These are phyloP conservation scores for Aspergillus candidus DNA, from an alignment of 2,329 filamentous ascomycete species.

Conservation along the genomic window DNA sequence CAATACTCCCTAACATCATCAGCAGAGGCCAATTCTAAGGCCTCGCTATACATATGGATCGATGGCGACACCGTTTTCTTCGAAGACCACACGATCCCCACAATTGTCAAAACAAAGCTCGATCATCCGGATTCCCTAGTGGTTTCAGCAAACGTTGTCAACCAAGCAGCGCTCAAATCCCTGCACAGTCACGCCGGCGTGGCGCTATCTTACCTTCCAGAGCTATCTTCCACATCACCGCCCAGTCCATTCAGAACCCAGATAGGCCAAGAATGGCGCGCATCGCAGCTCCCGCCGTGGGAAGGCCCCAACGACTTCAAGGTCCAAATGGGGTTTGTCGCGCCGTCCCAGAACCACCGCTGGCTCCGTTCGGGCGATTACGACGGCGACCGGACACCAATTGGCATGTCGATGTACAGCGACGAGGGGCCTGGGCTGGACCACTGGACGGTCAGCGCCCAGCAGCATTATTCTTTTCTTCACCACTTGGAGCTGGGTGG, in stretches of 20 bases:
- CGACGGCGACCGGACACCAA: slow-evolving; percentile 41
- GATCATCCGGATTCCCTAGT: slow-evolving; percentile 47
- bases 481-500: slow-evolving; percentile 46
- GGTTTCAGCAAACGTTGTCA: slow-evolving; percentile 53
- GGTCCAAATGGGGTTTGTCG: slow-evolving; percentile 21
- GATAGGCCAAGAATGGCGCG: slow-evolving; percentile 25
- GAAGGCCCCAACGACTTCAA: slow-evolving; percentile 26
- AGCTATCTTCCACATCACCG: slow-evolving; percentile 24
- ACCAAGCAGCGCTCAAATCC: slow-evolving; percentile 50
- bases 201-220: slow-evolving; percentile 50
- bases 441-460: slow-evolving; percentile 47
- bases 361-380: slow-evolving; percentile 44
- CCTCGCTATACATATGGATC: slow-evolving; percentile 38
- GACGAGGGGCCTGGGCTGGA: slow-evolving; percentile 39
- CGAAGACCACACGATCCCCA: slow-evolving; percentile 45
- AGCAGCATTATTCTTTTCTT: slow-evolving; percentile 42
- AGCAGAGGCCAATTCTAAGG: not conserved
- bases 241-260: slow-evolving; percentile 13
- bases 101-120: slow-evolving; percentile 49
- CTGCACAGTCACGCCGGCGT: slow-evolving; percentile 51
- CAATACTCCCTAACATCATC: slow-evolving; percentile 21
- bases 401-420: slow-evolving; percentile 45
- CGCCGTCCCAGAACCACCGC: slow-evolving; percentile 39
- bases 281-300: slow-evolving; percentile 30
- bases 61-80: slow-evolving; percentile 41